Conservation (phyloP, 2,329 filamentous ascomycete species). For the Diaporthe vexans region DNA sequence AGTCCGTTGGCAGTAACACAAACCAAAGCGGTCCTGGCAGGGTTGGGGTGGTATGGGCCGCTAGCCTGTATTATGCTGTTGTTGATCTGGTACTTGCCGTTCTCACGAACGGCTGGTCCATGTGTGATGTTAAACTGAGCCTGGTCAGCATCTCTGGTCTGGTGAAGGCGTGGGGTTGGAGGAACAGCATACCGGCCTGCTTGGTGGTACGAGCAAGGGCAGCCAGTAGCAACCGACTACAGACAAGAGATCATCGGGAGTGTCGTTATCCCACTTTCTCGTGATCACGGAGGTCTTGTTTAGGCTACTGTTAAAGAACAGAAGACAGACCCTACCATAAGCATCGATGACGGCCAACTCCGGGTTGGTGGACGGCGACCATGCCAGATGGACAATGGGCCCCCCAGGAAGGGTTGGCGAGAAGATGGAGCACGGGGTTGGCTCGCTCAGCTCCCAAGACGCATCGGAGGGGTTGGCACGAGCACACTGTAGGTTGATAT, state of each 20-base stretch:
- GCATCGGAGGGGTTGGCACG: constrained; percentile 77
- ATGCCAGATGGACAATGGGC: constrained; percentile 83
- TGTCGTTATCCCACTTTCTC: constrained; percentile 75
- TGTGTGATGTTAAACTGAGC: constrained; percentile 63
- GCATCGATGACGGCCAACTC: constrained; percentile 89
- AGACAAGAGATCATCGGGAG: constrained; percentile 80
- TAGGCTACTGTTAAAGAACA: constrained; percentile 78
- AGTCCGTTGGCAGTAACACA: constrained; percentile 81
- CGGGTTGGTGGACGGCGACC: constrained; percentile 79
- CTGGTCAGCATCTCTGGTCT: constrained; percentile 9
- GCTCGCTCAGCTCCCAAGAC: constrained; percentile 81
- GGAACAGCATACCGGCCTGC: constrained; percentile 54
- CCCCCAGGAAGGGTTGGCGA: constrained; percentile 73
- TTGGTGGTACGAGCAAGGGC: constrained; percentile 61
- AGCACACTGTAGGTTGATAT: constrained; percentile 80
- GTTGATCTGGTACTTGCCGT: constrained; percentile 77
- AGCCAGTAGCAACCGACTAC: constrained; percentile 93
- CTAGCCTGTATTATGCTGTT: constrained; percentile 74
- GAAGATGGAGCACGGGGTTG: constrained; percentile 74
- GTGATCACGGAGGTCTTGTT: constrained; percentile 75
- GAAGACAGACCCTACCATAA: constrained; percentile 81
- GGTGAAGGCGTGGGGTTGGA: constrained; percentile 33
- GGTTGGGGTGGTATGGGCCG: constrained; percentile 80
- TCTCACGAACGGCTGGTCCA: constrained; percentile 74
- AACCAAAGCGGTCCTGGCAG: constrained; percentile 80